Conservation (phyloP, 495 filamentous ascomycete species). For the Penicillium salamii region DNA sequence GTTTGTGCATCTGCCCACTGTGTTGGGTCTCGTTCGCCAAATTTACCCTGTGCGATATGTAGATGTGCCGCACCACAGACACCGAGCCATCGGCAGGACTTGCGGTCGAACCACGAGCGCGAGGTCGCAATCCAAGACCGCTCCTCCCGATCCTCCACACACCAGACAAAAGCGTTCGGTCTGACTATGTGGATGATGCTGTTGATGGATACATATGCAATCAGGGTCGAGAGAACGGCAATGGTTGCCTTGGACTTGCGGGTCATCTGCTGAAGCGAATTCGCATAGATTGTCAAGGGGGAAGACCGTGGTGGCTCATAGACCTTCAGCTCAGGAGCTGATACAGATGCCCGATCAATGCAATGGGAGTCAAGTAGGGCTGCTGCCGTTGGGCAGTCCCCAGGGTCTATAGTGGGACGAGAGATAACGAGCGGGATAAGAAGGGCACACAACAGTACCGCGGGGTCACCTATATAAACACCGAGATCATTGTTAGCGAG, state of each 20-base stretch:
- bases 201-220: constrained; percentile 47
- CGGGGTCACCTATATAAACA: constrained; percentile 15
- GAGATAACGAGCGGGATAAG: constrained; percentile 14
- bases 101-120: constrained; percentile 69
- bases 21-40: constrained; percentile 30
- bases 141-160: constrained; percentile 55
- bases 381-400: constrained; percentile 14
- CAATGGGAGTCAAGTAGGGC: constrained; percentile 12
- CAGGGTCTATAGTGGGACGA: constrained; percentile 15
- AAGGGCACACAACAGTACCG: constrained; percentile 13
- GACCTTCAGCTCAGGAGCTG: constrained; percentile 10
- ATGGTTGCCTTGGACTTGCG: constrained; percentile 39
- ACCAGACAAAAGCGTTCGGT: constrained; percentile 40
- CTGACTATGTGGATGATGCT: constrained; percentile 33
- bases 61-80: constrained; percentile 67
- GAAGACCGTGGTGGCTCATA: constrained; percentile 14
- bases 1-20: constrained; percentile 12
- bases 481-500: constrained; percentile 10
- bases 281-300: constrained; percentile 18
- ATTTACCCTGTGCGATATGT: constrained; percentile 21
- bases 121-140: constrained; percentile 68
- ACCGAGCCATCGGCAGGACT: constrained; percentile 69
- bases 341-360: constrained; percentile 20
- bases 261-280: constrained; percentile 39
- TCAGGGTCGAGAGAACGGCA: constrained; percentile 39